A percentile compares a stretch with the other conserved stretches of the same genome.
Evolutionary conservation across 257 asterid species (phyloP).

Genomic region (Forsythia suspensa): DNA sequence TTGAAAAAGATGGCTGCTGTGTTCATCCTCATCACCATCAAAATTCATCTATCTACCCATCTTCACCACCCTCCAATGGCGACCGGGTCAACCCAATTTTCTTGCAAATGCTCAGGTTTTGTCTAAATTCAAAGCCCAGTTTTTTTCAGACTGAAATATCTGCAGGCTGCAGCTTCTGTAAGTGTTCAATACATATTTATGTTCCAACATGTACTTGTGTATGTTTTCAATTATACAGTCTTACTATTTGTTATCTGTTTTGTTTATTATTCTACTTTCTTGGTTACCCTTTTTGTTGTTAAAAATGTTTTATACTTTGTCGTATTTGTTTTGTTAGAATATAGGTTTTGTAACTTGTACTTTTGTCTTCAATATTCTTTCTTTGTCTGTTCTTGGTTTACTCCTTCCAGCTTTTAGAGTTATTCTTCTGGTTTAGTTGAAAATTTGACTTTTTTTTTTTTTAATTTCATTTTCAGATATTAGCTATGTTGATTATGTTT

Average conservation of each 20-base stretch:
- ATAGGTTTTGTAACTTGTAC: constrained; percentile 15
- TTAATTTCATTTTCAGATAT: not conserved
- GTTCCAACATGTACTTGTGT: not conserved
- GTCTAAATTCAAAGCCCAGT: constrained; percentile 19
- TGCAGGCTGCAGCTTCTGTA: constrained; percentile 14
- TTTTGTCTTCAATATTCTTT: constrained; percentile 19
- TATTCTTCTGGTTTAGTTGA: constrained; percentile 3
- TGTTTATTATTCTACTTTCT: not conserved
- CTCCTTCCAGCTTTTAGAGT: constrained; percentile 6
- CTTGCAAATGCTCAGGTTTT: not conserved
- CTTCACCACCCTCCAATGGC: constrained; percentile 25
- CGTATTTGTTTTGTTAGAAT: constrained; percentile 6
- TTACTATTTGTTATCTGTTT: not conserved
- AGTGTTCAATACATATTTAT: constrained; percentile 15
- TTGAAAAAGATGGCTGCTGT: constrained; percentile 47
- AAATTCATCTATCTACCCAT: constrained; percentile 22
- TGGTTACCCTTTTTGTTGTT: not conserved
- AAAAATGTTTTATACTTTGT: constrained; percentile 19
- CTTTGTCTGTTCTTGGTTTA: constrained; percentile 11
- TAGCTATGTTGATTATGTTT: not conserved
- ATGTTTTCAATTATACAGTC: no score
- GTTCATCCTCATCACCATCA: constrained; percentile 38
- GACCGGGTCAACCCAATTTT: constrained; percentile 40
- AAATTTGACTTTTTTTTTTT: not conserved
- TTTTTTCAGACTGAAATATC: constrained; percentile 13